Percentiles rank a stretch among this genome's conserved stretches.
phyloP scores from a whole-genome alignment of 2,329 filamentous ascomycete species.

The Talaromyces sp. region DNA sequence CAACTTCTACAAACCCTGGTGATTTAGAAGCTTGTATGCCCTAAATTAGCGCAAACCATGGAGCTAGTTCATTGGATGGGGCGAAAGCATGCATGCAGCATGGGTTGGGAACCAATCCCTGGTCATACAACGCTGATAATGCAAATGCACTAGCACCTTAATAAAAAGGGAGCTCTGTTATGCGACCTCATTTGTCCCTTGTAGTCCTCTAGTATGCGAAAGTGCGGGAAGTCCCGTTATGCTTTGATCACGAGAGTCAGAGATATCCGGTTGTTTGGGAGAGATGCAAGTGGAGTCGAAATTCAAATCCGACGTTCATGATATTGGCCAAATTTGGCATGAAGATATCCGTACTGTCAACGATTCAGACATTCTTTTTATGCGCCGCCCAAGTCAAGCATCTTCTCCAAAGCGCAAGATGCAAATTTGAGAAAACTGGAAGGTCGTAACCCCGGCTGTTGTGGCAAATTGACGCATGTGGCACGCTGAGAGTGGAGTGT shows the following conservation, averaged over 20 bases:
- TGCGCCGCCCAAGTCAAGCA: background rate
- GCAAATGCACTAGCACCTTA: constrained; percentile 26
- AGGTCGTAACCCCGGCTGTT: constrained; percentile 22
- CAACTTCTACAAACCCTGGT: constrained; percentile 2
- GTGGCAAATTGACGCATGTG: constrained; percentile 30
- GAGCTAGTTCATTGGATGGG: constrained; percentile 16
- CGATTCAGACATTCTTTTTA: background rate
- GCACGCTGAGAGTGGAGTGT: constrained; percentile 18
- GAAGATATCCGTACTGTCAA: background rate
- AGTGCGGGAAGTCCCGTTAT: constrained; percentile 33
- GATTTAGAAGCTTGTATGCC: background rate
- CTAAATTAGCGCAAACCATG: constrained; percentile 6
- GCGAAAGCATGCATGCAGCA: constrained; percentile 14
- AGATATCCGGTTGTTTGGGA: constrained; percentile 35
- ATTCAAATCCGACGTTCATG: constrained; percentile 41
- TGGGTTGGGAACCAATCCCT: constrained; percentile 17
- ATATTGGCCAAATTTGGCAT: background rate
- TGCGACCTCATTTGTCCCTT: constrained; percentile 34
- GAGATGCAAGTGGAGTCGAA: constrained; percentile 34
- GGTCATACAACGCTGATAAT: constrained; percentile 9
- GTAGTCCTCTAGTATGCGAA: constrained; percentile 26
- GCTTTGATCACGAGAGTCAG: constrained; percentile 39
- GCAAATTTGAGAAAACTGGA: constrained; percentile 19
- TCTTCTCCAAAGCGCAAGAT: background rate
- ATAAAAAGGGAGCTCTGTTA: constrained; percentile 22